phyloP scores from a whole-genome alignment of 2,329 filamentous ascomycete genomes.

The Aspergillus persii region DNA sequence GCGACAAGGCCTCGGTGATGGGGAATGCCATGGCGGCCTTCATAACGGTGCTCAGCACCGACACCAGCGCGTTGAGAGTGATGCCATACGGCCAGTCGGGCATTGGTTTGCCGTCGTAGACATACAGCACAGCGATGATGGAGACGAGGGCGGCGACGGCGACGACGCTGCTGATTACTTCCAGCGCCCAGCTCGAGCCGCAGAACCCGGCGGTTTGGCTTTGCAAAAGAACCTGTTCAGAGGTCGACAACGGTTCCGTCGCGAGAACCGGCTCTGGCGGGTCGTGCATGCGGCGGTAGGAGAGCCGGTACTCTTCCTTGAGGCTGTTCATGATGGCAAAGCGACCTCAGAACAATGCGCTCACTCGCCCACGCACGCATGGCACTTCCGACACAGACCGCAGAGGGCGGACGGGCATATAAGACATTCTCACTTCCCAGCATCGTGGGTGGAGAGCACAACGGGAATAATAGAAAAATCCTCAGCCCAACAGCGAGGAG shows the following conservation, averaged over 20 bases:
- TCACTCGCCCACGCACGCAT: not conserved
- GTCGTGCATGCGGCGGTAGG: slow-evolving; percentile 15
- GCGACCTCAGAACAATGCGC: not conserved
- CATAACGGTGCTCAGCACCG: slow-evolving; percentile 28
- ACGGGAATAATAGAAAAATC: not conserved
- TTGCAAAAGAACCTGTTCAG: not conserved
- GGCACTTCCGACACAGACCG: not conserved
- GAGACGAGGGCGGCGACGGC: slow-evolving; percentile 34
- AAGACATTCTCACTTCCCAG: not conserved
- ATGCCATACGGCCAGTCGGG: slow-evolving; percentile 33
- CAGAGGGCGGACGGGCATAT: not conserved
- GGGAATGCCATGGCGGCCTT: slow-evolving; percentile 31
- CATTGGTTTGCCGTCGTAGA: slow-evolving; percentile 26
- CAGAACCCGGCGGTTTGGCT: not conserved
- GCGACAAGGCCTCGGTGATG: slow-evolving; percentile 29
- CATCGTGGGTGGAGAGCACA: not conserved
- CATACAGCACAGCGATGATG: slow-evolving; percentile 33
- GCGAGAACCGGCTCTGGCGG: not conserved
- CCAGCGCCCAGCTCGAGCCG: not conserved
- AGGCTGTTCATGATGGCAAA: slow-evolving; percentile 9
- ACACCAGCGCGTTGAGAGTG: slow-evolving; percentile 33
- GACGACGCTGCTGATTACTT: slow-evolving; percentile 15
- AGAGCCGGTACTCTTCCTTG: slow-evolving; percentile 16
- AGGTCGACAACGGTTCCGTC: slow-evolving; percentile 17
- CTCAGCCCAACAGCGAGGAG: not conserved